phyloP scores from a whole-genome alignment of 2,329 filamentous ascomycete genomes.

The Penicillium digitatum region DNA sequence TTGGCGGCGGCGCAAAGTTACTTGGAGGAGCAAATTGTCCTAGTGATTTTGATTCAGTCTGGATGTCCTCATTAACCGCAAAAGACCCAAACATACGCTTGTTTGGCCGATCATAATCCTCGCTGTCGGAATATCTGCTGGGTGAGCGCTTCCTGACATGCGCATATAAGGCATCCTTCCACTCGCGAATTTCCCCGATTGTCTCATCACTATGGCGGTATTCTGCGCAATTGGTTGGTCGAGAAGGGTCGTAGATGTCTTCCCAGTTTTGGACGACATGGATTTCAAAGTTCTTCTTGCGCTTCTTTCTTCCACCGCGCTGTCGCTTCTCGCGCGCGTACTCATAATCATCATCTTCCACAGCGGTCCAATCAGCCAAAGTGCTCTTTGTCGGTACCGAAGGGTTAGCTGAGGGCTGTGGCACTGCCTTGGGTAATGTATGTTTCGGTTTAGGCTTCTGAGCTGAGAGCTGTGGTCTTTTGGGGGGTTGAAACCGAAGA shows the following conservation, averaged over 20 bases:
- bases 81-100: slow-evolving; percentile 41
- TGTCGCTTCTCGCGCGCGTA: slow-evolving; percentile 64
- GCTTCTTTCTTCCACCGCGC: slow-evolving; percentile 73
- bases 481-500: slow-evolving; percentile 82
- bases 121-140: slow-evolving; percentile 48
- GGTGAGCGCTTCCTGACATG: slow-evolving; percentile 55
- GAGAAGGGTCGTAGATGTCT: slow-evolving; percentile 79
- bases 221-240: slow-evolving; percentile 79
- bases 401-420: slow-evolving; percentile 28
- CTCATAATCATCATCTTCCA: slow-evolving; percentile 73
- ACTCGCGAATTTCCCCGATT: slow-evolving; percentile 72
- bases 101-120: slow-evolving; percentile 47
- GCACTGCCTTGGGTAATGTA: slow-evolving; percentile 50
- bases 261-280: slow-evolving; percentile 72
- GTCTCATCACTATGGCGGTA: slow-evolving; percentile 82
- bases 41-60: slow-evolving; percentile 17
- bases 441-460: slow-evolving; percentile 62
- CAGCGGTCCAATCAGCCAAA: slow-evolving; percentile 75
- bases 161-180: slow-evolving; percentile 76
- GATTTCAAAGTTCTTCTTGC: slow-evolving; percentile 66
- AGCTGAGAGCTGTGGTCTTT: slow-evolving; percentile 64
- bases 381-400: slow-evolving; percentile 57
- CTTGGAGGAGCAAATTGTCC: slow-evolving; percentile 51
- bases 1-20: slow-evolving; percentile 52
- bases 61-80: not conserved